phyloP scores from a whole-genome alignment of 1,139 yeast genomes.

The Tardiomyces digboiensis region DNA sequence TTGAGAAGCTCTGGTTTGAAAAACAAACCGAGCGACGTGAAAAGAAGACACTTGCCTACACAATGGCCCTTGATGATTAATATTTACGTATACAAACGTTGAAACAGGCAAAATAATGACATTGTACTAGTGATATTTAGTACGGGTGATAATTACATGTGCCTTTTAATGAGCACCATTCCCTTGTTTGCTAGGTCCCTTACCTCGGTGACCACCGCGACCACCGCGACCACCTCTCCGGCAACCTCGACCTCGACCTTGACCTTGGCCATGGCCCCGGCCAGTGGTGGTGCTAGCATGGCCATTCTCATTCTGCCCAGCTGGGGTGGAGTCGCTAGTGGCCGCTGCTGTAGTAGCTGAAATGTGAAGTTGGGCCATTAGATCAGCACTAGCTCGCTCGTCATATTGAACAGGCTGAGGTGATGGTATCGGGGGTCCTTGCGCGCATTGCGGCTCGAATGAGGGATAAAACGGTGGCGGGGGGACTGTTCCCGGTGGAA shows the following conservation, averaged over 20 bases:
- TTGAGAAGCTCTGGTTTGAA: constrained; percentile 56
- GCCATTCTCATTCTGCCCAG: no score
- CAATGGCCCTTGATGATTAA: constrained; percentile 22
- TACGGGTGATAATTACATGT: not conserved
- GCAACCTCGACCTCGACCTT: constrained; percentile 24
- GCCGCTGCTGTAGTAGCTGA: no score
- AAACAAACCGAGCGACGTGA: constrained; percentile 12
- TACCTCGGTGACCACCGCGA: constrained; percentile 18
- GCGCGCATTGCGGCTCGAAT: no score
- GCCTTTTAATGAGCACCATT: not conserved
- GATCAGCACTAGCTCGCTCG: constrained; percentile 20
- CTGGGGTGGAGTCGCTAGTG: no score
- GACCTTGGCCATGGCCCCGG: constrained; percentile 2
- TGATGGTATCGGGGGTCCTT: constrained; percentile 14
- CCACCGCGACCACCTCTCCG: constrained; percentile 23
- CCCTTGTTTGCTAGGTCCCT: constrained; percentile 4
- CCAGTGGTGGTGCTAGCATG: no score
- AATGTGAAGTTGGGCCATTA: constrained; percentile 21
- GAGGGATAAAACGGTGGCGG: constrained; percentile 1
- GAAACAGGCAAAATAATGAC: not conserved
- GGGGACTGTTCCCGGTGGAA: constrained; percentile 15
- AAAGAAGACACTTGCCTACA: constrained; percentile 29
- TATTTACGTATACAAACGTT: not conserved
- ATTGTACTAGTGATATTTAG: not conserved
- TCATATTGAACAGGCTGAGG: constrained; percentile 10